phyloP scores from a whole-genome alignment of 2,329 filamentous ascomycete genomes.

The Ascochyta fabae region DNA sequence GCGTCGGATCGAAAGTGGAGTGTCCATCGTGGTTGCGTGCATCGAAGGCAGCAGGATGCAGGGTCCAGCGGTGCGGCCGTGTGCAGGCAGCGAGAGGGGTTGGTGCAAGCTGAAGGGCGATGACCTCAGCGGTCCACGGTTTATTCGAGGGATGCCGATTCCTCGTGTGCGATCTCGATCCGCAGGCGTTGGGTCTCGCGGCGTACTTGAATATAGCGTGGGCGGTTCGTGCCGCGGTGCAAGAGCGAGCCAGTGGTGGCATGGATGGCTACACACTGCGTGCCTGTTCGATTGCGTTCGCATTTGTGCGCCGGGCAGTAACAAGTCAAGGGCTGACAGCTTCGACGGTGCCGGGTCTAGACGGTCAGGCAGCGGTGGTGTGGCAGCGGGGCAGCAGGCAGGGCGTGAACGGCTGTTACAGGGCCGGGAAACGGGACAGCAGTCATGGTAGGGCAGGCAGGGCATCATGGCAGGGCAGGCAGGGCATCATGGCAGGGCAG shows the following conservation, averaged over 20 bases:
- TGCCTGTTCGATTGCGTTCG: no score
- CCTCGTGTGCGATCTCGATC: neutral
- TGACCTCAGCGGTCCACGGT: neutral
- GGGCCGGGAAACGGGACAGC: no score
- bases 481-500: neutral
- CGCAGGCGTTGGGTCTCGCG: neutral
- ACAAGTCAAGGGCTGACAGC: neutral
- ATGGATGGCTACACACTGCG: no score
- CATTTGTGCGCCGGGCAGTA: no score
- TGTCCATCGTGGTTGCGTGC: neutral
- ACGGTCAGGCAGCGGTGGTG: no score
- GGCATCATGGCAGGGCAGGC: no score
- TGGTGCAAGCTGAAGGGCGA: neutral
- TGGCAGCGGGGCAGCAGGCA: no score
- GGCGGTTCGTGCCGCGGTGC: conserved; percentile 14
- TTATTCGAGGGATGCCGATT: neutral
- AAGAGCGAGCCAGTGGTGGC: no score
- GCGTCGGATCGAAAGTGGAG: conserved; percentile 4
- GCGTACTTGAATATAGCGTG: neutral
- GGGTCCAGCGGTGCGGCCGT: neutral
- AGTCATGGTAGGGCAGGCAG: no score
- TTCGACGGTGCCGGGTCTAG: no score
- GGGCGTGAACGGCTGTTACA: no score
- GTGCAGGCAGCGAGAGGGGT: neutral
- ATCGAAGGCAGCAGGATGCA: neutral